Conservation (phyloP, 257 asterid species). For the Fraxinus pennsylvanica region DNA sequence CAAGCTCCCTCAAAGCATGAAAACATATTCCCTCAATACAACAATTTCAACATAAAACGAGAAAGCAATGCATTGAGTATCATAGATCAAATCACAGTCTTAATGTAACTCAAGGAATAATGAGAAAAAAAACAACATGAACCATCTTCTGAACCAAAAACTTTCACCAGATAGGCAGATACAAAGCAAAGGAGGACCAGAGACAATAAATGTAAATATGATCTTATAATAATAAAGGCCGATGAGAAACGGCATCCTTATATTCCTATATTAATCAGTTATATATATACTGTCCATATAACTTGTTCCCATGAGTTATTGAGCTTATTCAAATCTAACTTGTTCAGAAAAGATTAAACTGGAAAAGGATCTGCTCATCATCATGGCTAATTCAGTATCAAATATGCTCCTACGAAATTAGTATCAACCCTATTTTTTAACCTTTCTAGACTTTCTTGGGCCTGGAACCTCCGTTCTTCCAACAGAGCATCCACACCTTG, state of each 20-base stretch:
- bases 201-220: slow-evolving; percentile 13
- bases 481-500: slow-evolving; percentile 87
- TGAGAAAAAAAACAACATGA: slow-evolving; percentile 16
- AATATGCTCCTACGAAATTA: slow-evolving; percentile 25
- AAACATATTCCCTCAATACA: background rate
- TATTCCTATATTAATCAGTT: slow-evolving; percentile 12
- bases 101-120: slow-evolving; percentile 8
- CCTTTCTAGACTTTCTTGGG: slow-evolving; percentile 63
- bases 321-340: slow-evolving; percentile 42
- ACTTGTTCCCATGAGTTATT: slow-evolving; percentile 34
- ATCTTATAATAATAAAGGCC: slow-evolving; percentile 23
- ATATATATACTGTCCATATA: slow-evolving; percentile 26
- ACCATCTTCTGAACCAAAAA: slow-evolving; percentile 8
- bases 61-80: background rate
- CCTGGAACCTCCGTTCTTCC: slow-evolving; percentile 93
- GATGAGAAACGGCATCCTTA: slow-evolving; percentile 5
- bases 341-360: slow-evolving; percentile 21
- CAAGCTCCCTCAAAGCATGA: background rate
- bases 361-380: slow-evolving; percentile 32
- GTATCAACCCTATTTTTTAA: slow-evolving; percentile 56
- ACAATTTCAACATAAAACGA: background rate
- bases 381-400: slow-evolving; percentile 29
- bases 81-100: background rate
- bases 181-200: slow-evolving; percentile 30
- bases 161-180: background rate